Base-by-base conservation (phyloP, 1,284 basidiomycete genomes). In the Boletus holoroseus region DNA sequence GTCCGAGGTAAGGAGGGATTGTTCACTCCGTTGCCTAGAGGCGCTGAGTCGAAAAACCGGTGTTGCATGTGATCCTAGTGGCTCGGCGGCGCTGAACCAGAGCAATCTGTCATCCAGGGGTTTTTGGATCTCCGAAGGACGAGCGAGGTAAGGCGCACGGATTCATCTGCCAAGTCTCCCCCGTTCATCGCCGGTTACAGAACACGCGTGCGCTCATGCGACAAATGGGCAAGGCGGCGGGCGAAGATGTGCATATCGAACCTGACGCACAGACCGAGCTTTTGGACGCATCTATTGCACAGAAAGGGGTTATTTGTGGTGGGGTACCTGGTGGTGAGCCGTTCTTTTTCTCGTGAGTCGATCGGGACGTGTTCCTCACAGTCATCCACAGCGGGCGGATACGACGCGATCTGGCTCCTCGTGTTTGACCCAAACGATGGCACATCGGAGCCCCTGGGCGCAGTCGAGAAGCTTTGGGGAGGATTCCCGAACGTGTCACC, bases 391-490 rank as follows among this genome's bases (percentile, higher is more conserved):
- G 93, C 96, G 26, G 96, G 96, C 4, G 96, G 96, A 1, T 99
- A 91, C 68, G 96, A 99, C 66, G 96, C 96, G 1, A 81, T 99
- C 49, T 99, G 93, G 88, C 73, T 99, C 7, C 79, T 99, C 13
- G 79, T 91, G 6, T 78, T 87, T 58, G 85, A 91, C 49, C 82
- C 85, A 6, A 62, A 71, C 51, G 67, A 68, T 31, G 67, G 72
- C 44, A 71, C 73, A 38, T 70, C 72, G 49, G 67, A 72, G 54
- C 75, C 80, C 3, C 58, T 74, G 15, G 67, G 73, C 35, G 73
- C 74, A 7, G 78, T 96, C 18, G 87, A 94, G 67, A 68, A 73
- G 39, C 73, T 89, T 4, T 94, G 94, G 94, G 71, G 72, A 34
- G 69, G 64, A n/a, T 93, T 87, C 74, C 55, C 63, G 0, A 78